These are phyloP conservation scores for Colletotrichum spinosum DNA, from an alignment of 2,329 filamentous ascomycete genomes.

Conservation along the genomic window DNA sequence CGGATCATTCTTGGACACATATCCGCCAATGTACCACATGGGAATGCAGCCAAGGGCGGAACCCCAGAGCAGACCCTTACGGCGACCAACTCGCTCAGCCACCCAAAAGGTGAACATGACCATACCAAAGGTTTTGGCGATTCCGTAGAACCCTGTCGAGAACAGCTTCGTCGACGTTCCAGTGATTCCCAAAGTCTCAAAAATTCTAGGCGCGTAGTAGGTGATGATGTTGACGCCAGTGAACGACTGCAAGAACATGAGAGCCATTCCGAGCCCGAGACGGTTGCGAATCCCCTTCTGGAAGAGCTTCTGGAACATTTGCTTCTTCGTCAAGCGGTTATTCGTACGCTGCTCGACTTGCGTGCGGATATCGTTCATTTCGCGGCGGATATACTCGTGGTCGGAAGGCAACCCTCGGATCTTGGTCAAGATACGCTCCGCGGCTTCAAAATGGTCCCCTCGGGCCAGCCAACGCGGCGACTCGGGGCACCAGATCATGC, in stretches of 20 bases:
- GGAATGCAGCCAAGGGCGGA: constrained; percentile 52
- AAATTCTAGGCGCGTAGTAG: constrained; percentile 61
- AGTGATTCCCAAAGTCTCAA: constrained; percentile 50
- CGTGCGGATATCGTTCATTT: constrained; percentile 67
- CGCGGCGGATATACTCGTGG: constrained; percentile 46
- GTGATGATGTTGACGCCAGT: constrained; percentile 69
- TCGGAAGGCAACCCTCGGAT: constrained; percentile 41
- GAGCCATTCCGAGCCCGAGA: constrained; percentile 63
- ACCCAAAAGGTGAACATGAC: constrained; percentile 56
- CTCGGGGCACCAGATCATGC: constrained; percentile 51
- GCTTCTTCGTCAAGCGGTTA: constrained; percentile 44
- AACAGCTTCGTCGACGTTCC: constrained; percentile 49
- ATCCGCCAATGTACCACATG: constrained; percentile 54
- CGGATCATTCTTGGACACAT: constrained; percentile 48
- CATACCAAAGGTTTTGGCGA: constrained; percentile 51
- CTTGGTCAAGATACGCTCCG: constrained; percentile 51
- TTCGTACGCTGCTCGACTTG: constrained; percentile 63
- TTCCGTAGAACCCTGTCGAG: constrained; percentile 55
- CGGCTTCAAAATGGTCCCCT: constrained; percentile 53
- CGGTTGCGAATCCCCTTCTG: constrained; percentile 55
- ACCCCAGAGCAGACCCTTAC: constrained; percentile 59
- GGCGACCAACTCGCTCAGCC: constrained; percentile 60
- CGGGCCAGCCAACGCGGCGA: constrained; percentile 52
- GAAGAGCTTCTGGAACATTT: constrained; percentile 48
- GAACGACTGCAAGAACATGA: constrained; percentile 55